Base-by-base conservation (phyloP, 2,329 filamentous ascomycete species). In the Trichoderma afroharzianum region DNA sequence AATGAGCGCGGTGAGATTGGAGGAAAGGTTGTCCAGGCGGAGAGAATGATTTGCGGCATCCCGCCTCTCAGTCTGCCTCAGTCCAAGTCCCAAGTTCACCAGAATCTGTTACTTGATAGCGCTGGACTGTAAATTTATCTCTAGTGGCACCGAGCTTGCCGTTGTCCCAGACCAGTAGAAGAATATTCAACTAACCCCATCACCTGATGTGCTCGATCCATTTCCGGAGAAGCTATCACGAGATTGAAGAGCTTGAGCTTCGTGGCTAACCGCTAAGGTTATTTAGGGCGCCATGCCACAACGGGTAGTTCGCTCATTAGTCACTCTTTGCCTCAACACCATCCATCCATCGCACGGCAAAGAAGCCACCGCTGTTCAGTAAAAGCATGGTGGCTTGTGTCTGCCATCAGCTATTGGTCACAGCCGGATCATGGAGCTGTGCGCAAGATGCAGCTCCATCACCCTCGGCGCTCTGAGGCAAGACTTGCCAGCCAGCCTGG, bases 241-340 rank as follows among this genome's bases (percentile, higher is more conserved):
- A 69, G 36, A 28, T 69, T 62, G 39, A 53, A 18, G 21, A 61
- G 57, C 21, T 36, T 21, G 57, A 50, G 36, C 36, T 53, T 69
- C 47, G 32, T 50, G 67, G 57, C 67, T 69, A 36, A 39, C 57
- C 67, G 28, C 55, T 21, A 69, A 62, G 67, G 57, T 62, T 62
- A 28, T 33, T 62, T 62, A 53, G 67, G 67, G 39, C 67, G 67
- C 67, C 67, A 62, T 69, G 67, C 67, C 57, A 62, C 57, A 69
- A 62, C 39, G 67, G 67, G 55, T 26, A 61, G 66, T 39, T 21
- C 28, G 33, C 33, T 43, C 55, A 36, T 55, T 36, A 69, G 39
- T 62, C 57, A 53, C 36, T 30, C 57, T 53, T 32, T 32, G 11
- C 18, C 66, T 15, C n/a, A 36, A 50, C 55, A 62, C 28, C 58